Evolutionary conservation across 1,139 yeast species (phyloP).

Genomic region (Debaryomycetaceae sp.): DNA sequence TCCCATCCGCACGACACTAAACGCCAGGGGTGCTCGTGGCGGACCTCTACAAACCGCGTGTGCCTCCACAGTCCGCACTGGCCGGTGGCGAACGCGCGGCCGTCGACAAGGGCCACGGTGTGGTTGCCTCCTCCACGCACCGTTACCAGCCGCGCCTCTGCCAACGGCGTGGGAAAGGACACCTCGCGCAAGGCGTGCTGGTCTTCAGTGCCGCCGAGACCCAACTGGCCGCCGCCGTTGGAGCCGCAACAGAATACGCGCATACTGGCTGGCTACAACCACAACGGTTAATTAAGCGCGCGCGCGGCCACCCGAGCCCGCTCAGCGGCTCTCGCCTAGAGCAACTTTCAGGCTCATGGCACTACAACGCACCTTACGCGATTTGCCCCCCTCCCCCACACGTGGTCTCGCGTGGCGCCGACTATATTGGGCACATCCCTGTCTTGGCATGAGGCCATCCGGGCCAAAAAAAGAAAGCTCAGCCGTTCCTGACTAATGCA

Average conservation of each 20-base stretch:
- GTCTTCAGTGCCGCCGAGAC: conserved; percentile 58
- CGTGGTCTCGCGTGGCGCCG: too few species aligned
- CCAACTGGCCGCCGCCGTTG: conserved; percentile 77
- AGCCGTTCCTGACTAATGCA: too few species aligned
- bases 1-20: conserved; percentile 76
- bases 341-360: too few species aligned
- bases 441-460: too few species aligned
- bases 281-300: too few species aligned
- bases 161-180: conserved; percentile 13
- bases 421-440: too few species aligned
- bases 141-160: conserved; percentile 27
- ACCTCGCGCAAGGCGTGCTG: conserved; percentile 25
- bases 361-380: too few species aligned
- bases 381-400: too few species aligned
- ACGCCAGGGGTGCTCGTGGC: conserved; percentile 25
- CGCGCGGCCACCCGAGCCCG: too few species aligned
- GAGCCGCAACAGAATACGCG: conserved; percentile 58
- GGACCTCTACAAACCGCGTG: neutral
- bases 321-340: too few species aligned
- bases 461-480: too few species aligned
- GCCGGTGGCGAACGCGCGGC: conserved; percentile 22
- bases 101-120: conserved; percentile 52
- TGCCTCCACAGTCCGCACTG: neutral
- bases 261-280: too few species aligned
- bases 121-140: conserved; percentile 86